Percentiles rank a stretch among this genome's conserved stretches.
These are phyloP conservation scores for Tuber borchii DNA, from an alignment of 495 filamentous ascomycete genomes.

Conservation along the genomic window DNA sequence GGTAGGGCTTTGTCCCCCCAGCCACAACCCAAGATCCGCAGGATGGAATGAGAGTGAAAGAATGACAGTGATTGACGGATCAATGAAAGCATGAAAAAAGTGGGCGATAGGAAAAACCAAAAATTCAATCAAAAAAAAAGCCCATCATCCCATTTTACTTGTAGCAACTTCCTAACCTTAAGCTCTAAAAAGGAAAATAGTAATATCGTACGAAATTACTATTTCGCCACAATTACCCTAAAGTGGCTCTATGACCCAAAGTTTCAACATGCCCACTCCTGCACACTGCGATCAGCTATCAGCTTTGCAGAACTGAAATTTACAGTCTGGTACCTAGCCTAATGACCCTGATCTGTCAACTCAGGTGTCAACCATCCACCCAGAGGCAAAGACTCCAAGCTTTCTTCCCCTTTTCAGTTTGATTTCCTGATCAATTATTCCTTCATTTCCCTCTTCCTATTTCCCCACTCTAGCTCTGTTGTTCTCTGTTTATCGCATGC, in stretches of 20 bases:
- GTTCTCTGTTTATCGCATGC: background rate
- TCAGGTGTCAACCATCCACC: background rate
- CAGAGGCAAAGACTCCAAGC: background rate
- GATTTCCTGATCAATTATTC: background rate
- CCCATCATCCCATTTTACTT: background rate
- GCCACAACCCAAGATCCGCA: constrained; percentile 12
- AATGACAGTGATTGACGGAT: background rate
- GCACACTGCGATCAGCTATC: background rate
- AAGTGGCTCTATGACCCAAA: background rate
- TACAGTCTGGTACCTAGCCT: background rate
- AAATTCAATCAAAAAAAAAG: background rate
- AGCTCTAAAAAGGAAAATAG: background rate
- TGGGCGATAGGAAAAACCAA: background rate
- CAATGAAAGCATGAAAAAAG: background rate
- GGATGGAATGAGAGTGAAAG: background rate
- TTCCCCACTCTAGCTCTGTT: background rate
- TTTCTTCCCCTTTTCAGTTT: background rate
- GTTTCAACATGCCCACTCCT: background rate
- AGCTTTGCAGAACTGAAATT: background rate
- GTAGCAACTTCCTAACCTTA: background rate
- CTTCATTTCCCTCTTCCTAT: background rate
- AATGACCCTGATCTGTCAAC: background rate
- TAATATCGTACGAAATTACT: background rate
- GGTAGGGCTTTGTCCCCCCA: constrained; percentile 9
- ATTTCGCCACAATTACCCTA: background rate